These are phyloP conservation scores for Xylariaceae sp. DNA, from an alignment of 2,329 filamentous ascomycete species.

Conservation along the genomic window DNA sequence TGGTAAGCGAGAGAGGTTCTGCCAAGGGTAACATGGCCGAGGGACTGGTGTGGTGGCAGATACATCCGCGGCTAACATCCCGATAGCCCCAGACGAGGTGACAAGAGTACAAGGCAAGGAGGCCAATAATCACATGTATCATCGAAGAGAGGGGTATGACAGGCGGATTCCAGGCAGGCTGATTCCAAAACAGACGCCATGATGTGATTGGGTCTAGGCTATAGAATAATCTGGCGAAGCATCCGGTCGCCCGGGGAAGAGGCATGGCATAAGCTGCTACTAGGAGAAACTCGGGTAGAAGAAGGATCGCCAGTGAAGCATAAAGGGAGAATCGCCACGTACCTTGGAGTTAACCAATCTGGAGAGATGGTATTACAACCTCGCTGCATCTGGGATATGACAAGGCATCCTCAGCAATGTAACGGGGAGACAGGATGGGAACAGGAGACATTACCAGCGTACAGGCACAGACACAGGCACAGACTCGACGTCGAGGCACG, in stretches of 20 bases:
- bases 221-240: slow-evolving; percentile 23
- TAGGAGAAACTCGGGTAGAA: slow-evolving; percentile 17
- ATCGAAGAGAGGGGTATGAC: slow-evolving; percentile 21
- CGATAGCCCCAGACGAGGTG: slow-evolving; percentile 15
- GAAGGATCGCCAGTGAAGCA: background rate
- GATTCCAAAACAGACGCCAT: slow-evolving; percentile 22
- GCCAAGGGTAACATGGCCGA: background rate
- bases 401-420: background rate
- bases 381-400: background rate
- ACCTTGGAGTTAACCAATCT: background rate
- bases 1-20: slow-evolving; percentile 5
- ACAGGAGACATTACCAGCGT: slow-evolving; percentile 6
- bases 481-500: too few relatives aligned
- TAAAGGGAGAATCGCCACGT: background rate
- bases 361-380: background rate
- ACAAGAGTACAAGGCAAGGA: slow-evolving; percentile 10
- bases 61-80: slow-evolving; percentile 20
- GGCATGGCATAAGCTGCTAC: slow-evolving; percentile 26
- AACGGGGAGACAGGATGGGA: background rate
- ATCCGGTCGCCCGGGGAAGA: slow-evolving; percentile 33
- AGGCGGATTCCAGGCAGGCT: slow-evolving; percentile 25
- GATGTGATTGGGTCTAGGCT: slow-evolving; percentile 28
- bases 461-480: background rate
- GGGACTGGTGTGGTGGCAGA: slow-evolving; percentile 16
- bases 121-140: slow-evolving; percentile 30